These are phyloP conservation scores for Sindora glabra DNA, from an alignment of 306 rosid genomes.

Conservation along the genomic window DNA sequence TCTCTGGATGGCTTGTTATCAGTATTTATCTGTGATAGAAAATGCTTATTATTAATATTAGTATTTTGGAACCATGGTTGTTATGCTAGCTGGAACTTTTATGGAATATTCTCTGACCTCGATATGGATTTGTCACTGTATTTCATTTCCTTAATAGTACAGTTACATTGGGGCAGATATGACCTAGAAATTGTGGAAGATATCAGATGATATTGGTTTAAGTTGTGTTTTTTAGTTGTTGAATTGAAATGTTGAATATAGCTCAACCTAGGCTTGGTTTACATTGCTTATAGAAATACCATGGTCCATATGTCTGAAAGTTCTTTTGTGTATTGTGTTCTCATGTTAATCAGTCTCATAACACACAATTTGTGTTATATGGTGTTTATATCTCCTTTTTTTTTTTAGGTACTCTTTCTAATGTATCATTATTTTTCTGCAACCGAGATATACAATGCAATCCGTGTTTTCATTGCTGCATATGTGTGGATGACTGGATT, in stretches of 20 bases:
- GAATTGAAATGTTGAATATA: not conserved
- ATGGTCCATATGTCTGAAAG: constrained; percentile 7
- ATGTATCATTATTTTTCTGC: constrained; percentile 99
- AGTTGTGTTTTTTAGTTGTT: constrained; percentile 9
- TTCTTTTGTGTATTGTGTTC: not conserved
- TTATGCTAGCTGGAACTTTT: not conserved
- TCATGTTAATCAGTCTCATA: not conserved
- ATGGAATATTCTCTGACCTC: not conserved
- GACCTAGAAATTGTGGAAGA: no score
- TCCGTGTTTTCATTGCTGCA: constrained; percentile 93
- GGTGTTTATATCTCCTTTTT: not conserved
- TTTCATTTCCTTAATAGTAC: not conserved
- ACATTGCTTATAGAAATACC: constrained; percentile 1
- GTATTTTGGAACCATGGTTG: not conserved
- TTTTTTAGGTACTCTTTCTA: constrained; percentile 82
- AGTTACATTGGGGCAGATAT: no score
- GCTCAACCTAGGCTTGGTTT: not conserved
- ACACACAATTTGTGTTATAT: not conserved
- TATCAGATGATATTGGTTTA: constrained; percentile 16
- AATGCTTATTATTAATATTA: not conserved
- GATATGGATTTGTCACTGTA: not conserved
- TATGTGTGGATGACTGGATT: constrained; percentile 99
- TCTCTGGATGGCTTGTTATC: no score
- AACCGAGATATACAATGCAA: constrained; percentile 91
- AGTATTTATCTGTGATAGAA: no score